A percentile compares a stretch with the other conserved stretches of the same genome.
Evolutionary conservation across 352 stramenopile genomes (phyloP).

Genomic region (Discostella stelligera): DNA sequence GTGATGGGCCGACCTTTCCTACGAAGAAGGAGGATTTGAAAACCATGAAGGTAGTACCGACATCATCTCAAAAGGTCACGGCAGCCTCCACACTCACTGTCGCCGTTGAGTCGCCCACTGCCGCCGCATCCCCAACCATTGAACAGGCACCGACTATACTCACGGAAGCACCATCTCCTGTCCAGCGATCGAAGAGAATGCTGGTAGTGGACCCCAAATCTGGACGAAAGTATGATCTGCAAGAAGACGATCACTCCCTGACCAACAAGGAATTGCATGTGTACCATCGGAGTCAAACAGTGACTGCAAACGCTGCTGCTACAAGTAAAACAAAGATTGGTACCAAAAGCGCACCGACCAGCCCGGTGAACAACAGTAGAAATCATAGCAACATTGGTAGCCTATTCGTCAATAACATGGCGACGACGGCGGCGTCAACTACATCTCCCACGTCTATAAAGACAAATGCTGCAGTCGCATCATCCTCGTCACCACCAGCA

Average conservation of each 20-base stretch:
- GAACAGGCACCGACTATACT: neutral
- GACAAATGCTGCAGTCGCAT: neutral
- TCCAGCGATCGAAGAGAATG: slow-evolving; percentile 27
- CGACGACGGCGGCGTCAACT: neutral
- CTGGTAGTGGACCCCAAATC: slow-evolving; percentile 36
- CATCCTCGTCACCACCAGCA: neutral
- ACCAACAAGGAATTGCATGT: slow-evolving; percentile 46
- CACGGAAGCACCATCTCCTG: neutral
- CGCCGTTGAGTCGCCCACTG: neutral
- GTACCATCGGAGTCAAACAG: slow-evolving; percentile 16
- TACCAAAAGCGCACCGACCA: neutral
- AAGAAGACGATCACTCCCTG: slow-evolving; percentile 39
- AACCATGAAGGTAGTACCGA: neutral
- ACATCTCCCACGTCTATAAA: neutral
- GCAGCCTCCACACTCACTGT: neutral
- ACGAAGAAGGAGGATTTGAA: neutral
- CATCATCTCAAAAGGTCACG: neutral
- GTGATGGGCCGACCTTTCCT: neutral
- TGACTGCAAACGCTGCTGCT: neutral
- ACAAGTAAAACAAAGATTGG: neutral
- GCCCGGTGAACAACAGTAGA: neutral
- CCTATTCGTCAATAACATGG: neutral
- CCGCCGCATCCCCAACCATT: neutral
- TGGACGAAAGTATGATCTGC: slow-evolving; percentile 30
- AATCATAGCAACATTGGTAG: neutral